A percentile compares a stretch with the other conserved stretches of the same genome.
phyloP scores from a whole-genome alignment of 805 yeast genomes.

The Kodamaea jinghongensis region DNA sequence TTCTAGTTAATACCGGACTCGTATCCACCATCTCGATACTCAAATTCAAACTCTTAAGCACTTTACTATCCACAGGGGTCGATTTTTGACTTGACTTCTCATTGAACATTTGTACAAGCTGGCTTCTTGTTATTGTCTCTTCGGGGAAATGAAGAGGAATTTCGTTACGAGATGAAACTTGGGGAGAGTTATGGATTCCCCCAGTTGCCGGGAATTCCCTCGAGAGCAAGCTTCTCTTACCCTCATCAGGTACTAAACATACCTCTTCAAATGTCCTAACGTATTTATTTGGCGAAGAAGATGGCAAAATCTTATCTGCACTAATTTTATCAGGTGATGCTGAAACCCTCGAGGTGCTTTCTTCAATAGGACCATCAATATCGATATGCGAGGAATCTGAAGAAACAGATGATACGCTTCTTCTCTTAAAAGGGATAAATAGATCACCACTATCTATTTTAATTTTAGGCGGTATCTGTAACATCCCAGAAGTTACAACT shows the following conservation, averaged over 20 bases:
- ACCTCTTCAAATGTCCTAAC: neutral
- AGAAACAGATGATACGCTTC: neutral
- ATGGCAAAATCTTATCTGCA: constrained; percentile 14
- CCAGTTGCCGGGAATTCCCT: too few species aligned
- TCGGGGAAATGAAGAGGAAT: neutral
- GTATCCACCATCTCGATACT: constrained; percentile 25
- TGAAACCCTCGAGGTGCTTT: constrained; percentile 6
- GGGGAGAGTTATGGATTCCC: too few species aligned
- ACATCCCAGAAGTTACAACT: constrained; percentile 46
- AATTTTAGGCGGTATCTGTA: constrained; percentile 31
- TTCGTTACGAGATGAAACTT: too few species aligned
- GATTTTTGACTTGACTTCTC: constrained; percentile 13
- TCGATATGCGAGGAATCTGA: neutral
- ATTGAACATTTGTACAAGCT: constrained; percentile 22
- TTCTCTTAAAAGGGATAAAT: neutral
- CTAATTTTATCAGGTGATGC: constrained; percentile 29
- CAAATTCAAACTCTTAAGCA: constrained; percentile 12
- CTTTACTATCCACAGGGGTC: neutral
- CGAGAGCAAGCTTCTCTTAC: too few species aligned
- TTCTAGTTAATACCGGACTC: constrained; percentile 7
- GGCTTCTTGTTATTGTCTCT: constrained; percentile 16
- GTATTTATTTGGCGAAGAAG: constrained; percentile 8
- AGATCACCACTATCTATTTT: constrained; percentile 22
- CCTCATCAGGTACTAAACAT: too few species aligned
- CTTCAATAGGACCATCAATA: neutral